Percentiles rank a stretch among this genome's conserved stretches.
These are phyloP conservation scores for Guillardia theta DNA, from an alignment of 78 protist species.

Conservation along the genomic window DNA sequence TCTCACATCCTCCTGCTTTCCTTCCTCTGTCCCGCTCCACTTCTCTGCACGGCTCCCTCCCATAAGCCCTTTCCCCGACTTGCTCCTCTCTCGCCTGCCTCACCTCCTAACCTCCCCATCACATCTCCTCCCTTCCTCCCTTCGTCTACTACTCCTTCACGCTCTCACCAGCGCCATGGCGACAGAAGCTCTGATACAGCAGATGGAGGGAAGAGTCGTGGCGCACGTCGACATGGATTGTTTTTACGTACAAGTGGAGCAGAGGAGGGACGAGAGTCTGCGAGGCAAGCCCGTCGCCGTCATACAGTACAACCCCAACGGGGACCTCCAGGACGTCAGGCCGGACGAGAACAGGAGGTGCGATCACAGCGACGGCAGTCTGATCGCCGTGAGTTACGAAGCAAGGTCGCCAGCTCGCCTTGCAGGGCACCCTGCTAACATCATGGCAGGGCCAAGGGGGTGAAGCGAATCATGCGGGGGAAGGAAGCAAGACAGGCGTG, in stretches of 20 bases:
- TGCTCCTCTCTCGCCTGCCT: too few species aligned
- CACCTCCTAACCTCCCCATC: too few species aligned
- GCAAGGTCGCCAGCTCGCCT: not conserved
- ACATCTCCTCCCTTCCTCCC: too few species aligned
- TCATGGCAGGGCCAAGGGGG: conserved; percentile 4
- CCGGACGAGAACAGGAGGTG: not conserved
- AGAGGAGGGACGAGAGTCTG: not conserved
- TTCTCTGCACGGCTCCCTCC: too few species aligned
- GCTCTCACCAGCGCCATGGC: too few species aligned
- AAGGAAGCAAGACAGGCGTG: not conserved
- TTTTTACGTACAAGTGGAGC: conserved; percentile 31
- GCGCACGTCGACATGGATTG: conserved; percentile 51
- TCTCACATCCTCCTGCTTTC: too few species aligned
- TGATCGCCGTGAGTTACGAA: conserved; percentile 46
- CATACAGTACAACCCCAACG: not conserved
- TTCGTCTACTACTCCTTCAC: too few species aligned
- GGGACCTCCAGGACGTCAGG: not conserved
- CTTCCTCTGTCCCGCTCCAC: too few species aligned
- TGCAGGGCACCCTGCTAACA: not conserved
- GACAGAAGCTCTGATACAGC: not conserved
- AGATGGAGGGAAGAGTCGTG: not conserved
- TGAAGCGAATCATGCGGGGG: conserved; percentile 32
- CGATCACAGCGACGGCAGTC: not conserved
- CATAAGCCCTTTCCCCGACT: too few species aligned
- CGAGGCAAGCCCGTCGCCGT: not conserved